Percentiles rank a stretch among this genome's conserved stretches.
These are phyloP conservation scores for Rhizophagus sp. DNA, from an alignment of 192 early-diverging fungal genomes.

Conservation along the genomic window DNA sequence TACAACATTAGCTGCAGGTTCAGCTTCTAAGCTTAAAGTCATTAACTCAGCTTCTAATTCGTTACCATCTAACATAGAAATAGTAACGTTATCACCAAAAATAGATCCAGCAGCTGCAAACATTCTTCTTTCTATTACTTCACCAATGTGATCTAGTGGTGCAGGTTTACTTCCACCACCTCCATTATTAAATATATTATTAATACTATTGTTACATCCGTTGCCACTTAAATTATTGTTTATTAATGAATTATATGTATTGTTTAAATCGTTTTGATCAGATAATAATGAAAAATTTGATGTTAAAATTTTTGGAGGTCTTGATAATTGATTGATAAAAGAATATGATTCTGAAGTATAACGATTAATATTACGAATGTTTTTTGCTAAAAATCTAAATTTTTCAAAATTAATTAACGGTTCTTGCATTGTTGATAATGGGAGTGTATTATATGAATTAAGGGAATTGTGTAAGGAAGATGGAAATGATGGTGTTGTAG, in stretches of 20 bases:
- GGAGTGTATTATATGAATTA: background rate
- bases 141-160: slow-evolving; percentile 18
- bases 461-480: no score
- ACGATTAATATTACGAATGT: slow-evolving; percentile 33
- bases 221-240: background rate
- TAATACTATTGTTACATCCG: background rate
- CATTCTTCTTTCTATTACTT: slow-evolving; percentile 20
- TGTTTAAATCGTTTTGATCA: no score
- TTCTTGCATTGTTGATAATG: background rate
- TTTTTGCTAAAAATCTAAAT: slow-evolving; percentile 43
- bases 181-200: background rate
- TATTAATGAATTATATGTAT: slow-evolving; percentile 1
- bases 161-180: background rate
- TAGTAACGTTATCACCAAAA: slow-evolving; percentile 18
- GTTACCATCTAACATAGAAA: slow-evolving; percentile 8
- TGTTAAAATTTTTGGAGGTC: background rate
- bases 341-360: slow-evolving; percentile 18
- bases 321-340: slow-evolving; percentile 17
- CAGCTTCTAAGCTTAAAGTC: slow-evolving; percentile 12
- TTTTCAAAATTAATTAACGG: slow-evolving; percentile 52
- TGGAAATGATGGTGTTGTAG: no score
- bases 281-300: no score
- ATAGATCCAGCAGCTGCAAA: slow-evolving; percentile 11
- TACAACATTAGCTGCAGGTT: background rate
- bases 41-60: slow-evolving; percentile 28